Conservation (phyloP, 139 green algal species). For the Mesotaenium endlicherianum region DNA sequence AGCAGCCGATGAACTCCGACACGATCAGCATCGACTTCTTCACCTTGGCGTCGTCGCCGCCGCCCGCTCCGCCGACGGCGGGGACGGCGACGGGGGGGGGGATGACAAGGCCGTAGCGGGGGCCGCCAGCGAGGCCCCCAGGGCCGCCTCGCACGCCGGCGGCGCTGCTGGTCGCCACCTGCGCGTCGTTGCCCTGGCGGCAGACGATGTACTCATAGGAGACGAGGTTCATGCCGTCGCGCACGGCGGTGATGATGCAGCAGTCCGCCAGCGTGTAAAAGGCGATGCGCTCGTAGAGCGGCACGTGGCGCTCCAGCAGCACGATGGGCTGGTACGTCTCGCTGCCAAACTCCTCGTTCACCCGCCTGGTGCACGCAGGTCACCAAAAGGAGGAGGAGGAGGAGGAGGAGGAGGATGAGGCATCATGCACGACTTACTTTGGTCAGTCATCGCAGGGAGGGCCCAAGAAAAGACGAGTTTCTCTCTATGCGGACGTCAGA, state of each 20-base stretch:
- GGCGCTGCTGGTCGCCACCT: background rate
- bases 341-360: constrained; percentile 50
- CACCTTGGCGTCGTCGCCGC: too few relatives aligned
- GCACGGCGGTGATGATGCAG: constrained; percentile 86
- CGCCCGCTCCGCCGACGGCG: too few relatives aligned
- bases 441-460: too few relatives aligned
- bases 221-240: constrained; percentile 96
- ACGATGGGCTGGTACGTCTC: constrained; percentile 77
- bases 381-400: background rate
- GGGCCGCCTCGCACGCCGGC: background rate
- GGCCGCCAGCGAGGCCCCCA: background rate
- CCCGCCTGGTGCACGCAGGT: constrained; percentile 9
- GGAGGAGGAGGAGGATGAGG: background rate
- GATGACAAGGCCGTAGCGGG: background rate
- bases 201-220: constrained; percentile 99
- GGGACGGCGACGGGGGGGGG: too few relatives aligned
- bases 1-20: constrained; percentile 98
- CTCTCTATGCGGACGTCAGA: too few relatives aligned
- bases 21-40: constrained; percentile 60
- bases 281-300: constrained; percentile 91
- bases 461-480: too few relatives aligned
- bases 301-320: constrained; percentile 83
- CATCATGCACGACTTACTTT: too few relatives aligned
- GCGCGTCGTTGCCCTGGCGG: constrained; percentile 65
- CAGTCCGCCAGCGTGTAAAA: constrained; percentile 82